Percentiles rank a stretch among this genome's conserved stretches.
These are phyloP conservation scores for Umbelopsis sp. DNA, from an alignment of 192 early-diverging fungal species.

Conservation along the genomic window DNA sequence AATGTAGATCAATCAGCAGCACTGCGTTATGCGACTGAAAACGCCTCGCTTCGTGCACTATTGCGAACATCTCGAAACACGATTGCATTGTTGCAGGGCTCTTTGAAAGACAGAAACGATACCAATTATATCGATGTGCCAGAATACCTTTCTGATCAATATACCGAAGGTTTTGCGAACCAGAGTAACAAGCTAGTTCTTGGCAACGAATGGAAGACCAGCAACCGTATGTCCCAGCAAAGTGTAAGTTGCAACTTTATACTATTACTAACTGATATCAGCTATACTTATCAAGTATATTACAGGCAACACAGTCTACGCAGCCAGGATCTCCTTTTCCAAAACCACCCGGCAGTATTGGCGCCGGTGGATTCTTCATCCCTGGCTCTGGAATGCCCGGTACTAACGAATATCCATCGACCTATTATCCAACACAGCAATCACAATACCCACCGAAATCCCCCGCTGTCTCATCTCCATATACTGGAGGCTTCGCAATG, in stretches of 20 bases:
- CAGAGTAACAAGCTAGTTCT: conserved; percentile 42
- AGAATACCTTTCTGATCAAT: conserved; percentile 64
- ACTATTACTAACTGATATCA: neutral
- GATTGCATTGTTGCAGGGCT: conserved; percentile 70
- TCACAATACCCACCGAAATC: neutral
- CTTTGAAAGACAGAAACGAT: conserved; percentile 68
- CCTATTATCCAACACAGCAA: conserved; percentile 8
- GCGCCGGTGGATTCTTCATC: conserved; percentile 27
- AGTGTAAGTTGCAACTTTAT: neutral
- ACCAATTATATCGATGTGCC: conserved; percentile 63
- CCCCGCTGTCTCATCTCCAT: neutral
- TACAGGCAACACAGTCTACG: neutral
- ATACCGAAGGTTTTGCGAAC: conserved; percentile 49
- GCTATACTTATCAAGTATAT: neutral
- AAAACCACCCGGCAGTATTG: neutral
- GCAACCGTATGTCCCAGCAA: neutral
- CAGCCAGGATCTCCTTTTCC: neutral
- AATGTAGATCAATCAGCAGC: conserved; percentile 20
- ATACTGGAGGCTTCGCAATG: conserved; percentile 2
- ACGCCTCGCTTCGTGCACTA: conserved; percentile 44
- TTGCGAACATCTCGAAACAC: conserved; percentile 75
- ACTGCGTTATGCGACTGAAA: conserved; percentile 55
- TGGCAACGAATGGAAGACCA: conserved; percentile 30
- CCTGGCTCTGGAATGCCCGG: conserved; percentile 46
- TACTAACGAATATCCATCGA: conserved; percentile 23